Percentiles rank a stretch among this genome's conserved stretches.
These are phyloP conservation scores for Phyllosticta citriasiana DNA, from an alignment of 2,329 filamentous ascomycete species.

Conservation along the genomic window DNA sequence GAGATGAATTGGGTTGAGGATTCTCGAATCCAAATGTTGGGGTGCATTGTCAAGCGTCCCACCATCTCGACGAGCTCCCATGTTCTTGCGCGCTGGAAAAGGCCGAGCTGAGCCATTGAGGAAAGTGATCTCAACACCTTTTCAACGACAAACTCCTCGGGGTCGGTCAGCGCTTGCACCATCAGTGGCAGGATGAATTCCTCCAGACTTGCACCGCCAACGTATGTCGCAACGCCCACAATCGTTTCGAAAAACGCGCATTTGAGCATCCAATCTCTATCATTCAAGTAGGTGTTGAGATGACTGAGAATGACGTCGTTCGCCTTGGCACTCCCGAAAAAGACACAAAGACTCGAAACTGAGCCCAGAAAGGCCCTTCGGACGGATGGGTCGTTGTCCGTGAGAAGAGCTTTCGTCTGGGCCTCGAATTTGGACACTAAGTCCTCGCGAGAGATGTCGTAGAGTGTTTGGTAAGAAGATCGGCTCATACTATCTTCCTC, in stretches of 20 bases:
- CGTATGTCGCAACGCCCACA: slow-evolving; percentile 81
- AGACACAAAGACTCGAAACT: slow-evolving; percentile 84
- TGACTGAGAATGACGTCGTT: slow-evolving; percentile 96
- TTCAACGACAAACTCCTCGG: slow-evolving; percentile 89
- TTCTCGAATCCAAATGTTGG: slow-evolving; percentile 91
- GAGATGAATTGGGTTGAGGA: slow-evolving; percentile 77
- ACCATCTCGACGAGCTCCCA: slow-evolving; percentile 84
- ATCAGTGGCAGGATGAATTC: slow-evolving; percentile 94
- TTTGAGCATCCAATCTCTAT: slow-evolving; percentile 91
- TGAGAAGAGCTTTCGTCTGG: slow-evolving; percentile 82
- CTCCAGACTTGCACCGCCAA: slow-evolving; percentile 81
- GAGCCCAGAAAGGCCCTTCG: slow-evolving; percentile 85
- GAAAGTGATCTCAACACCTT: slow-evolving; percentile 80
- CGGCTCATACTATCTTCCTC: slow-evolving; percentile 64
- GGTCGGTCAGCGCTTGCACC: slow-evolving; percentile 86
- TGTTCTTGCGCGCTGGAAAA: slow-evolving; percentile 72
- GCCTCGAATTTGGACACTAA: slow-evolving; percentile 74
- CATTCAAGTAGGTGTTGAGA: slow-evolving; percentile 93
- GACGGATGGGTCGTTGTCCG: slow-evolving; percentile 76
- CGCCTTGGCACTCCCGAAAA: slow-evolving; percentile 83
- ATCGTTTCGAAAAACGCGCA: slow-evolving; percentile 95
- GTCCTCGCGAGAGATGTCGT: slow-evolving; percentile 76
- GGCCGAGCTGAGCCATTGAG: slow-evolving; percentile 75
- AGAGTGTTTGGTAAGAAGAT: slow-evolving; percentile 66
- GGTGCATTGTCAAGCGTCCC: slow-evolving; percentile 80